Evolutionary conservation across 2,329 filamentous ascomycete species (phyloP), one percentile per base, ranked within the genome.

Genomic region (Pochonia chlamydosporia): DNA sequence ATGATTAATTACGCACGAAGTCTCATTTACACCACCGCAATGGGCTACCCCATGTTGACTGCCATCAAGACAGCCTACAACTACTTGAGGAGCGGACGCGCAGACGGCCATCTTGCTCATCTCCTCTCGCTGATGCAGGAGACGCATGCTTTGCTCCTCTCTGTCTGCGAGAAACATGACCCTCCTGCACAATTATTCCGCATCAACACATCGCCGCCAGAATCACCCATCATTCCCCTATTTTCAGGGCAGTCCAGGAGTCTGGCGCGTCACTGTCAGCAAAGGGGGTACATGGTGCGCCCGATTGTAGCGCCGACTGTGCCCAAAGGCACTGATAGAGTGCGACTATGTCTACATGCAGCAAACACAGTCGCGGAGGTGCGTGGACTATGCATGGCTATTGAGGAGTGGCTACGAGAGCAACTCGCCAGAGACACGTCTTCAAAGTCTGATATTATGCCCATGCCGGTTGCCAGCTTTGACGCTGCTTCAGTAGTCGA

Each of bases 1-100:
- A 70, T 89, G 44, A 76, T 89, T 63, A 89, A 90, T 58, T 89
- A 89, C 57, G 84, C 85, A 1, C 78, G 85, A n/a, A 82, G 78
- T 2, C 66, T 89, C 36, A 88, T 89, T 46, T 90, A 88, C 61
- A 88, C 85, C 0, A 89, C 85, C 0, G 82, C 84, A 25, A 74
- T 87, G 66, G 75, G 80, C 0, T 79, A 80, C 35, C 78, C 83
- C 0, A 72, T 75, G 2, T 70, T 87, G 1, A 76, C 76, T 0
- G 75, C 75, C 13, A 82, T 87, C 44, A 67, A 72, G 36, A 71
- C 76, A 0, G 71, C 74, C 0, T 86, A 84, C 56, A 69, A 74
- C 7, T 73, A 82, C 26, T 65, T 88, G n/a, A 60, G 59, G 8
- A 61, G 64, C 2, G 79, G 78, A 0, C 59, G 67, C 26, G 79